Evolutionary conservation across 73 alveolate genomes (phyloP), one percentile per base, ranked within the genome.

Genomic region (Breviolum minutum): DNA sequence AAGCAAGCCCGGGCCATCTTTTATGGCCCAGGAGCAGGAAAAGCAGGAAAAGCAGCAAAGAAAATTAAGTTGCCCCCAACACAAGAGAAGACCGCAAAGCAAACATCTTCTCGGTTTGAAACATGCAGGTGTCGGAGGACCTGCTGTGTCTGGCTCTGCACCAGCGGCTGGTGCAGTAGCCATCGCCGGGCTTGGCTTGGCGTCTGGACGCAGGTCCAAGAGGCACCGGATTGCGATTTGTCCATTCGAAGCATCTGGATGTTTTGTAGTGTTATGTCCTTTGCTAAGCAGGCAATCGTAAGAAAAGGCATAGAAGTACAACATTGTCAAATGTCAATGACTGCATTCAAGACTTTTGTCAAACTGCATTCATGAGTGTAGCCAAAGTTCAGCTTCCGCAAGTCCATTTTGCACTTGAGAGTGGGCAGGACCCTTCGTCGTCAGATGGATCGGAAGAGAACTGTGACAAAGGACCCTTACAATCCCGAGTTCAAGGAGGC

Each of bases 401-500:
- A 40, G 54, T 40, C 54, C 54, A 40, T 40, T 3, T 40, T 40
- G 54, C 54, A 40, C 54, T 40, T 40, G 54, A 40, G 14, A 77
- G 30, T 81, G 60, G 32, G 62, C 11, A 83, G 92, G 92, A 83
- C 92, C 40, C 76, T 83, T 40, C 92, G 92, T 83, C 92, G 92
- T 22, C 92, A 83, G 92, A 83, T 83, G 92, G 77, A 74, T 54
- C 32, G 32, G 14, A 69, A 73, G 64, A 80, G 87, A 19, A 68
- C 95, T 13, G 95, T 48, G 76, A 60, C 96, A 13, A 74, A 90
- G 87, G 96, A 90, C 40, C 96, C 96, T 27, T 90, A 90, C 96
- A 90, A 90, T 63, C 96, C 96, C 12, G 77, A 90, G 96, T 90
- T 90, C 96, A 90, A 90, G 87, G 96, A 90, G 13, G 87, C 87